Evolutionary conservation across 1,284 basidiomycete genomes (phyloP).

Genomic region (Boletus holoroseus): DNA sequence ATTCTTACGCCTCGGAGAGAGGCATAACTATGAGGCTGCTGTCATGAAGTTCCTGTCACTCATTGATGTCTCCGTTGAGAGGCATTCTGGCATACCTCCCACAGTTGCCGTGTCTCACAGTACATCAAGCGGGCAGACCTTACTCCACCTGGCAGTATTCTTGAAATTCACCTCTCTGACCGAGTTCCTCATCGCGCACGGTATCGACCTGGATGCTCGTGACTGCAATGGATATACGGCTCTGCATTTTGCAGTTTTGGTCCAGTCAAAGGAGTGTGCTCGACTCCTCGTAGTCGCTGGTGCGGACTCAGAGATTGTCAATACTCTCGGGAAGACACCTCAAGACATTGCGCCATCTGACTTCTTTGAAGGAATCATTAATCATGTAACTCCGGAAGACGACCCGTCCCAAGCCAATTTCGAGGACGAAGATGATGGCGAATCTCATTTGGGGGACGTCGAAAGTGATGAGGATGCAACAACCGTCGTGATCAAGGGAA

Average conservation of each 20-base stretch:
- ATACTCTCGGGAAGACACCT: conserved; percentile 74
- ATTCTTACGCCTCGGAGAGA: conserved; percentile 47
- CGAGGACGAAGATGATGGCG: conserved; percentile 53
- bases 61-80: conserved; percentile 54
- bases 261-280: conserved; percentile 61
- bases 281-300: conserved; percentile 70
- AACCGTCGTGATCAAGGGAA: conserved; percentile 29
- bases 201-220: conserved; percentile 75
- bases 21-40: conserved; percentile 66
- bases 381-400: conserved; percentile 33
- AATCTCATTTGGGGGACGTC: conserved; percentile 62
- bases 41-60: conserved; percentile 77
- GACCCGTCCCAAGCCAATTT: conserved; percentile 23
- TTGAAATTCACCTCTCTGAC: conserved; percentile 75
- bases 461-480: conserved; percentile 59
- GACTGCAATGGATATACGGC: conserved; percentile 91
- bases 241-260: conserved; percentile 80
- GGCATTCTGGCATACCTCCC: conserved; percentile 37
- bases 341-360: conserved; percentile 67
- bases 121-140: conserved; percentile 69
- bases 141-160: conserved; percentile 84
- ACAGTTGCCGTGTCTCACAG: conserved; percentile 55
- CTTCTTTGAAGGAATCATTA: conserved; percentile 46
- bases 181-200: conserved; percentile 66
- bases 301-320: conserved; percentile 73